phyloP scores from a whole-genome alignment of 2,329 filamentous ascomycete genomes.

The Neurospora sp. region DNA sequence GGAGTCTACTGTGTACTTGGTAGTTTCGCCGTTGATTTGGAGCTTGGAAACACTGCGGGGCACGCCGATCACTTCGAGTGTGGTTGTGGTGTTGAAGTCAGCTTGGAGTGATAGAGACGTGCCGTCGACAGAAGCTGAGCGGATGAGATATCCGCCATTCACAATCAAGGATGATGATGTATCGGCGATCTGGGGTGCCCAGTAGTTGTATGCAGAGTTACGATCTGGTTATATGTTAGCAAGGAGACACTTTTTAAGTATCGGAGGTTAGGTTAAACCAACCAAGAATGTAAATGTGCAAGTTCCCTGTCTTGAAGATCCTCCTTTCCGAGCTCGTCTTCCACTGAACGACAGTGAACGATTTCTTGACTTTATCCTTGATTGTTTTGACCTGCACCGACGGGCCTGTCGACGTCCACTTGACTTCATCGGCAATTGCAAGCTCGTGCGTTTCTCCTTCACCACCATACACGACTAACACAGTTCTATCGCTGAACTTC shows the following conservation, averaged over 20 bases:
- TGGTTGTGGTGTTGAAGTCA: constrained; percentile 61
- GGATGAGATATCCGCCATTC: constrained; percentile 54
- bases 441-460: constrained; percentile 54
- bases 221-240: constrained; percentile 35
- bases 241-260: not conserved
- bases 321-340: constrained; percentile 20
- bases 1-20: constrained; percentile 26
- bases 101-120: constrained; percentile 53
- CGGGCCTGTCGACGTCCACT: constrained; percentile 9
- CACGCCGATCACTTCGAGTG: constrained; percentile 59
- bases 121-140: constrained; percentile 46
- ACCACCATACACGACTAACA: constrained; percentile 55
- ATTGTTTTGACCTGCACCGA: constrained; percentile 16
- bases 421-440: constrained; percentile 22
- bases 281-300: constrained; percentile 39
- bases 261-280: constrained; percentile 14
- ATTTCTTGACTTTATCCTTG: constrained; percentile 9
- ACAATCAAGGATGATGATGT: constrained; percentile 42
- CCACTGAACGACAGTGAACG: constrained; percentile 22
- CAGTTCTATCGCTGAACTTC: constrained; percentile 46
- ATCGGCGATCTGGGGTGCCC: constrained; percentile 46
- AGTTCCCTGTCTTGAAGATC: constrained; percentile 24
- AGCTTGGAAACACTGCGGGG: constrained; percentile 37
- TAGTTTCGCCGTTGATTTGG: constrained; percentile 29
- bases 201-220: constrained; percentile 59